Evolutionary conservation across 2,329 filamentous ascomycete genomes (phyloP).

Genomic region (Lasiodiplodia theobromae): DNA sequence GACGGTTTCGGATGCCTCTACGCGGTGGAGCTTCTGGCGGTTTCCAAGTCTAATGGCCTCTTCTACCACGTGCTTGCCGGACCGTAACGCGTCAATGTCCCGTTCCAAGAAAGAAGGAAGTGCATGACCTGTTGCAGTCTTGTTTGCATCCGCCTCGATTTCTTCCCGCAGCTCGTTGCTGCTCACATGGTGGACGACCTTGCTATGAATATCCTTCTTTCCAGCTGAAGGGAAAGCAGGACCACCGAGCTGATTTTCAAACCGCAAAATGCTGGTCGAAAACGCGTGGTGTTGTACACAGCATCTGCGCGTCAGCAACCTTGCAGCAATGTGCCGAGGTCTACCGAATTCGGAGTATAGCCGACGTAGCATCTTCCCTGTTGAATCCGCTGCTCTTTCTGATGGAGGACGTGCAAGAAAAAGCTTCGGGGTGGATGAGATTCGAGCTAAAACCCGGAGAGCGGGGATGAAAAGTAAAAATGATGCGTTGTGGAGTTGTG

Average conservation of each 20-base stretch:
- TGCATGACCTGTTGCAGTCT: not conserved
- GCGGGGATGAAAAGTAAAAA: not conserved
- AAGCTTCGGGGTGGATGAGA: not conserved
- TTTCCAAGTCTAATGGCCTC: constrained; percentile 11
- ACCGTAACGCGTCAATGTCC: constrained; percentile 10
- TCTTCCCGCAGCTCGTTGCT: constrained; percentile 15
- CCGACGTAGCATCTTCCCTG: constrained; percentile 12
- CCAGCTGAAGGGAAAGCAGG: too few relatives aligned
- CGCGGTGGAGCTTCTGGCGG: constrained; percentile 3
- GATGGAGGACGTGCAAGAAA: not conserved
- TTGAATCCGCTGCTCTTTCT: constrained; percentile 1
- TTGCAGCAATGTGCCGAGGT: constrained; percentile 10
- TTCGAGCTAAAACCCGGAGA: not conserved
- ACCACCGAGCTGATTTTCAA: not conserved
- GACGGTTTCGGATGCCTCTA: constrained; percentile 8
- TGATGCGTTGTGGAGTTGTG: not conserved
- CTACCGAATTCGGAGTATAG: constrained; percentile 14
- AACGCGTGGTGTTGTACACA: not conserved
- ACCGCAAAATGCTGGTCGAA: not conserved
- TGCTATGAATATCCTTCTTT: not conserved
- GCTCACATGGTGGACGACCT: not conserved
- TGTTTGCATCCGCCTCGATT: constrained; percentile 16
- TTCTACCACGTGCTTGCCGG: not conserved
- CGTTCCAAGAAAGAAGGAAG: not conserved
- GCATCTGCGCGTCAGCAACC: constrained; percentile 6